A percentile compares a stretch with the other conserved stretches of the same genome.
Evolutionary conservation across 768 basidiomycete genomes (phyloP).

Genomic region (Termitomyces bulborhizus): DNA sequence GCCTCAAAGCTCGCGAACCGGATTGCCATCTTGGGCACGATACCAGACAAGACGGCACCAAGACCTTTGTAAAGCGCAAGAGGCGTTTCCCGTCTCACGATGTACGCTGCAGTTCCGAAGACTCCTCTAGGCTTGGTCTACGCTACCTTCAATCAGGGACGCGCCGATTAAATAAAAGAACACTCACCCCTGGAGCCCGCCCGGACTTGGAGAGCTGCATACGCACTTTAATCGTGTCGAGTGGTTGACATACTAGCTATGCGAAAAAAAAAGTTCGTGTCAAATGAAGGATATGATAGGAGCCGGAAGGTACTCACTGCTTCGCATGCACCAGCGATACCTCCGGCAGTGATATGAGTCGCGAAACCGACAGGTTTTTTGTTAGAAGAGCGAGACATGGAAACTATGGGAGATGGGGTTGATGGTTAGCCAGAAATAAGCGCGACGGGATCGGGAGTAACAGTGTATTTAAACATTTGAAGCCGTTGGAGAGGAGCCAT

Average conservation of each 20-base stretch:
- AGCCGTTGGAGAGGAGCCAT: slow-evolving; percentile 4
- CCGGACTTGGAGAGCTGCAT: slow-evolving; percentile 95
- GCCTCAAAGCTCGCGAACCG: slow-evolving; percentile 97
- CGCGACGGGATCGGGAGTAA: not conserved
- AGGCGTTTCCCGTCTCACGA: slow-evolving; percentile 87
- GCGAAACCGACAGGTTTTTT: slow-evolving; percentile 82
- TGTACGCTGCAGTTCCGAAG: slow-evolving; percentile 83
- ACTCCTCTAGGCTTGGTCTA: slow-evolving; percentile 93
- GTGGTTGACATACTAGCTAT: slow-evolving; percentile 80
- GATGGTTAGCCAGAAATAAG: slow-evolving; percentile 8
- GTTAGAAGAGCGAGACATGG: slow-evolving; percentile 50
- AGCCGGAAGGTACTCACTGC: slow-evolving; percentile 47
- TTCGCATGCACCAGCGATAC: slow-evolving; percentile 90
- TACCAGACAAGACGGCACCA: slow-evolving; percentile 93
- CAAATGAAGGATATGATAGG: not conserved
- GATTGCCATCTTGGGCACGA: slow-evolving; percentile 99
- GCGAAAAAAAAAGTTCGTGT: not conserved
- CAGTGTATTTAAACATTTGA: slow-evolving; percentile 4
- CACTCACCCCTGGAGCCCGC: slow-evolving; percentile 72
- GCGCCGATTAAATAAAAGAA: not conserved
- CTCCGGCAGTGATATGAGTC: slow-evolving; percentile 91
- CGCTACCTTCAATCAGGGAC: slow-evolving; percentile 2
- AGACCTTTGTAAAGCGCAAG: slow-evolving; percentile 97
- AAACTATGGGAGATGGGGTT: not conserved
- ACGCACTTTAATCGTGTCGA: slow-evolving; percentile 99